Evolutionary conservation across 1,284 basidiomycete species (phyloP).

Genomic region (Xerocomus cyaneibrunnescens): DNA sequence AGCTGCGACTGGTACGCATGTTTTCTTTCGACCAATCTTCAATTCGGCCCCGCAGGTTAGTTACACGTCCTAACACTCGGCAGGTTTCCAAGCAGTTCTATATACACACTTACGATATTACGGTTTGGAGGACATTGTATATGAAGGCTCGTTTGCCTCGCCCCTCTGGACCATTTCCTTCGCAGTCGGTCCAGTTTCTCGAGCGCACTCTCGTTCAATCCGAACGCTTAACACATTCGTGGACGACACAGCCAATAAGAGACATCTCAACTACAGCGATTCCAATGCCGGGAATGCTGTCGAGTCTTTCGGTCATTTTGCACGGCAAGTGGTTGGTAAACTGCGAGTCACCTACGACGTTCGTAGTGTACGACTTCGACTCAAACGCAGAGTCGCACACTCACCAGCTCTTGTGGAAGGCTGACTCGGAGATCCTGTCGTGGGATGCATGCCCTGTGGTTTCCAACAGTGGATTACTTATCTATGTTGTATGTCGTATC

Average conservation of each 20-base stretch:
- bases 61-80: neutral
- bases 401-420: neutral
- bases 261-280: neutral
- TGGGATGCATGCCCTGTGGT: neutral
- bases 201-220: neutral
- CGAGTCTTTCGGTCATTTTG: neutral
- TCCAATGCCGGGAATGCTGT: neutral
- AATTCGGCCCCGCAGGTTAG: too few relatives aligned
- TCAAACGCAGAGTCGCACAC: neutral
- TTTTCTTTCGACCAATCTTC: neutral
- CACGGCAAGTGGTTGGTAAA: neutral
- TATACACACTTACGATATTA: neutral
- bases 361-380: neutral
- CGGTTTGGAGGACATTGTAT: neutral
- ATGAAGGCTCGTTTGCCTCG: neutral
- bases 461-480: neutral
- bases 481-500: neutral
- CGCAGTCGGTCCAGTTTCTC: neutral
- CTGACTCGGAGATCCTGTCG: neutral
- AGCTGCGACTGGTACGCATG: neutral
- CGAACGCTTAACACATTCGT: neutral
- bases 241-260: neutral
- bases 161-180: neutral
- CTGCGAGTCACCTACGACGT: neutral
- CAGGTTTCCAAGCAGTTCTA: neutral